Evolutionary conservation across 2,329 filamentous ascomycete species (phyloP).

Genomic region (Trichoderma pleuroti): DNA sequence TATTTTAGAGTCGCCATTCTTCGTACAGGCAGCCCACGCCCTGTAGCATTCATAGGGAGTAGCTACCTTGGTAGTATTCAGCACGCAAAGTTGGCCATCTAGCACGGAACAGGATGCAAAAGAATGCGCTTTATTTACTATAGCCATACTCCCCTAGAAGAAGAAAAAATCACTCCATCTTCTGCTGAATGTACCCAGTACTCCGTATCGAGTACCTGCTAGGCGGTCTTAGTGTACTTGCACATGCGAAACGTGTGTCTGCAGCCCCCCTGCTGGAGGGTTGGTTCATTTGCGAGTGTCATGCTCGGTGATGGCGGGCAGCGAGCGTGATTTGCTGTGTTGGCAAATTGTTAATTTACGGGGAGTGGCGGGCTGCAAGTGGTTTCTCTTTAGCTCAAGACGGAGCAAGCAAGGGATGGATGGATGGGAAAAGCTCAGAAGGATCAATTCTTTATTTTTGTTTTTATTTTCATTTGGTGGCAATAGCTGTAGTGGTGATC

Average conservation of each 20-base stretch:
- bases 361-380: not conserved
- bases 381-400: not conserved
- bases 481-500: not conserved
- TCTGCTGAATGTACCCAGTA: not conserved
- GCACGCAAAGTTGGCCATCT: not conserved
- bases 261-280: not conserved
- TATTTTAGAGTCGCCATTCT: not conserved
- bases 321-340: conserved; percentile 4
- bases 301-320: conserved; percentile 2
- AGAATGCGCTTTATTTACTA: too few species aligned
- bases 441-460: not conserved
- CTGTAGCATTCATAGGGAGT: too few species aligned
- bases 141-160: too few species aligned
- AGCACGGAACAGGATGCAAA: not conserved
- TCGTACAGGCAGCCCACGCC: too few species aligned
- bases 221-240: not conserved
- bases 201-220: not conserved
- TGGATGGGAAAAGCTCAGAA: not conserved
- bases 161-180: not conserved
- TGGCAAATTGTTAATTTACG: conserved; percentile 17
- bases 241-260: conserved; percentile 11
- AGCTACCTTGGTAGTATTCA: too few species aligned
- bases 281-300: not conserved
- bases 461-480: not conserved
- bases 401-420: not conserved